Evolutionary conservation across 163 green algal genomes (phyloP).

Genomic region (Chloroidium sp.): DNA sequence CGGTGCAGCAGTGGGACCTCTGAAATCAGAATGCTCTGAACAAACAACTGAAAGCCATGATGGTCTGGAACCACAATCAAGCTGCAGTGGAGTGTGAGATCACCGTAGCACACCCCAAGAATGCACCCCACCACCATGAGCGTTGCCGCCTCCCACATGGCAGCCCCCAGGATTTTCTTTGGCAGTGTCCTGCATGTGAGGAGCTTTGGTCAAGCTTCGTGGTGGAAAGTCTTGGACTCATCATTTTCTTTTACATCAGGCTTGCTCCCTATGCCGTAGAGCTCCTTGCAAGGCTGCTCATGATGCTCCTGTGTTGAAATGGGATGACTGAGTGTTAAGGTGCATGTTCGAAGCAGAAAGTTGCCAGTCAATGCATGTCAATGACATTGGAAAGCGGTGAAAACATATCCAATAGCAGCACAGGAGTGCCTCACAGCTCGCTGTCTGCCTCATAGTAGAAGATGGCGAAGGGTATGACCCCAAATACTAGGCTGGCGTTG

Average conservation of each 20-base stretch:
- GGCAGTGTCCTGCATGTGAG: conserved; percentile 36
- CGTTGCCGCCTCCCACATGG: conserved; percentile 52
- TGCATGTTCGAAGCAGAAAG: not conserved
- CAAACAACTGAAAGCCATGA: no score
- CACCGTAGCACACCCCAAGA: conserved; percentile 69
- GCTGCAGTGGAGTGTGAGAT: no score
- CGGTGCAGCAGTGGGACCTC: no score
- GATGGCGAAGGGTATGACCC: conserved; percentile 88
- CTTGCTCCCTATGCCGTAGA: not conserved
- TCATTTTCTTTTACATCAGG: not conserved
- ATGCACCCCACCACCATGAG: conserved; percentile 53
- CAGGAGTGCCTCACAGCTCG: conserved; percentile 56
- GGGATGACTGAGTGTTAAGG: no score
- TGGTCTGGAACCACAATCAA: no score
- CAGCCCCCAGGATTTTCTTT: conserved; percentile 38
- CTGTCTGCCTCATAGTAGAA: conserved; percentile 97
- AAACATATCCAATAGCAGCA: not conserved
- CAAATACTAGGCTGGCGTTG: conserved; percentile 70
- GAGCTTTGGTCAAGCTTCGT: not conserved
- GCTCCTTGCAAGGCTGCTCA: not conserved
- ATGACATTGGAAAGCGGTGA: not conserved
- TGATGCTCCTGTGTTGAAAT: no score
- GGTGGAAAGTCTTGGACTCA: not conserved
- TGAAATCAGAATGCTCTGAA: no score
- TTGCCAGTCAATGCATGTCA: no score